phyloP scores from a whole-genome alignment of 148 eudicot genomes.

The Rhododendron mucronatum region DNA sequence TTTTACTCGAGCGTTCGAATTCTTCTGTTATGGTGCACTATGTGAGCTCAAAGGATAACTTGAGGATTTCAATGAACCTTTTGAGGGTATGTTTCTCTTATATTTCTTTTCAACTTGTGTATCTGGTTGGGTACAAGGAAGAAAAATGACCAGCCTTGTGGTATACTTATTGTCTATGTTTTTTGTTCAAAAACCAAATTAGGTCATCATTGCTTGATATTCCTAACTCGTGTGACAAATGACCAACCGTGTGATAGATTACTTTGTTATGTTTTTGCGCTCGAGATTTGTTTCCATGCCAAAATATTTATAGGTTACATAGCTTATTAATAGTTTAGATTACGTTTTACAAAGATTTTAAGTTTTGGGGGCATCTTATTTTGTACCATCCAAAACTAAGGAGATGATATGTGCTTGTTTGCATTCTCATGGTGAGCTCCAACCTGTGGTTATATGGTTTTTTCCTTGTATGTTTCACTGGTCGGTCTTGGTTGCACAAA shows the following conservation, averaged over 20 bases:
- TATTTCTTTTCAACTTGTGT: not conserved
- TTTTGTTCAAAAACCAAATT: not conserved
- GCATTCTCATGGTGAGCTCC: not conserved
- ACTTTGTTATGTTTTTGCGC: not conserved
- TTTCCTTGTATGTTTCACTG: not conserved
- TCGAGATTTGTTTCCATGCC: not conserved
- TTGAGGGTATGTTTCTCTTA: constrained; percentile 54
- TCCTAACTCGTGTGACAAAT: not conserved
- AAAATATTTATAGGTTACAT: not conserved
- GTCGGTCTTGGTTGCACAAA: not conserved
- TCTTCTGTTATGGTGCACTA: constrained; percentile 66
- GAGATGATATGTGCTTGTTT: not conserved
- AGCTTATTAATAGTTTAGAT: not conserved
- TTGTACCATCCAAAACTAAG: not conserved
- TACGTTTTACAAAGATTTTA: not conserved
- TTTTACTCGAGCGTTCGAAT: constrained; percentile 81
- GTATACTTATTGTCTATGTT: not conserved
- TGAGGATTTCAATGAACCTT: constrained; percentile 86
- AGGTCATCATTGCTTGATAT: not conserved
- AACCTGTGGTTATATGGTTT: not conserved
- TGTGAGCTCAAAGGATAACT: constrained; percentile 73
- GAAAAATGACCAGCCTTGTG: not conserved
- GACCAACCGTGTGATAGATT: not conserved
- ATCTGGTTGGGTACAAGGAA: not conserved
- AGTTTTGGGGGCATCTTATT: not conserved